These are phyloP conservation scores for Dactylis glomerata DNA, from an alignment of 176 grass and related monocot species.

Conservation along the genomic window DNA sequence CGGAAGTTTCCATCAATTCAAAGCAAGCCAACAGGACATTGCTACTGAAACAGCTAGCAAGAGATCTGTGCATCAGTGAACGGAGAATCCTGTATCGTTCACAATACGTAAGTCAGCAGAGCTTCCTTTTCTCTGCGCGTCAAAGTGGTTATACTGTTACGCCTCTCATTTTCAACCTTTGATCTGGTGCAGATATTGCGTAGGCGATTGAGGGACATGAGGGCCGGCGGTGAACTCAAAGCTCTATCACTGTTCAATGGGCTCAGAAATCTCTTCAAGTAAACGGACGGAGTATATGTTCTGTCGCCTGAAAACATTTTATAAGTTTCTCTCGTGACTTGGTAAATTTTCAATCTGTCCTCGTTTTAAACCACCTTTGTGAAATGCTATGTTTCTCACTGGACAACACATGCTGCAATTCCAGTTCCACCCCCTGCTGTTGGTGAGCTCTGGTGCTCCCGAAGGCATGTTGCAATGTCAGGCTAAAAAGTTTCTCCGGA, in stretches of 20 bases:
- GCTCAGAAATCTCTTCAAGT: constrained; percentile 79
- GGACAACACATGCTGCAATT: neutral
- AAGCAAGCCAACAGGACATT: constrained; percentile 78
- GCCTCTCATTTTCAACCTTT: neutral
- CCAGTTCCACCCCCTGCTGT: neutral
- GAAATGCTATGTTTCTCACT: neutral
- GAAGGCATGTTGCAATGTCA: constrained; percentile 1
- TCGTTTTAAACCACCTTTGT: neutral
- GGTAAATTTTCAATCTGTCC: neutral
- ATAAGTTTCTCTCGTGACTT: neutral
- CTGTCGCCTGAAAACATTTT: neutral
- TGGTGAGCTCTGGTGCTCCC: neutral
- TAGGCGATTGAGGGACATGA: constrained; percentile 90
- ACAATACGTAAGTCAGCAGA: constrained; percentile 65
- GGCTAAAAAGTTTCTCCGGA: neutral
- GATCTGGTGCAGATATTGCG: constrained; percentile 58
- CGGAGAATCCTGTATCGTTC: constrained; percentile 83
- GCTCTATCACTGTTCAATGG: constrained; percentile 88
- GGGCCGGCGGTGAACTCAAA: constrained; percentile 68
- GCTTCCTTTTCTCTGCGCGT: neutral
- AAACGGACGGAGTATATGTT: neutral
- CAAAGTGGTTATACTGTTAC: neutral
- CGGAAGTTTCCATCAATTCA: constrained; percentile 39
- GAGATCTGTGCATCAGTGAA: constrained; percentile 82
- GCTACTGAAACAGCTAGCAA: constrained; percentile 85